A percentile compares a stretch with the other conserved stretches of the same genome.
phyloP scores from a whole-genome alignment of 2,329 filamentous ascomycete species.

The Venturia asperata region DNA sequence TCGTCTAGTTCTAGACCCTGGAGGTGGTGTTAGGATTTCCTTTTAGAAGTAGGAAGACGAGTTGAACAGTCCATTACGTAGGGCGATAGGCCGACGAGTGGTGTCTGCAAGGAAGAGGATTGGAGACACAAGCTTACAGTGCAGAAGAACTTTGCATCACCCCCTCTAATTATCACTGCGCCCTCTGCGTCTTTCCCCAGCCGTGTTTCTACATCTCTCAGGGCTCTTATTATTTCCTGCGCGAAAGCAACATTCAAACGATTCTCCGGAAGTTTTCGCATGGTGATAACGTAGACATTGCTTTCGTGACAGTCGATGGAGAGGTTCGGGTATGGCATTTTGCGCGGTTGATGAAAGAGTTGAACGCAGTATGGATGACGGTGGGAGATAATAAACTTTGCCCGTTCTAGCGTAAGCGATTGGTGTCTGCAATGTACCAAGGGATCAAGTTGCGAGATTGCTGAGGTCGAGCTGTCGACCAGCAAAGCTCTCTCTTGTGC shows the following conservation, averaged over 20 bases:
- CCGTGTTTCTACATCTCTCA: conserved; percentile 41
- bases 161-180: conserved; percentile 47
- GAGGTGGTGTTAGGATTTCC: background rate
- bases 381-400: background rate
- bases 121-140: conserved; percentile 29
- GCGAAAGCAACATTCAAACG: conserved; percentile 44
- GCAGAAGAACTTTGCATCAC: conserved; percentile 46
- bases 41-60: background rate
- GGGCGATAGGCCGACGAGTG: background rate
- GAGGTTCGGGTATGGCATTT: conserved; percentile 35
- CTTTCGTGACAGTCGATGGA: conserved; percentile 40
- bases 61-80: background rate
- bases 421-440: background rate
- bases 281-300: conserved; percentile 45
- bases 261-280: conserved; percentile 50
- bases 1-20: conserved; percentile 42
- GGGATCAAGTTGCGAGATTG: background rate
- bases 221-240: conserved; percentile 47
- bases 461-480: background rate
- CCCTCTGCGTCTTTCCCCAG: conserved; percentile 44
- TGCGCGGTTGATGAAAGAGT: background rate
- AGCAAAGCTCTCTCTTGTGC: background rate
- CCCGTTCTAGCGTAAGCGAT: background rate
- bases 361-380: background rate
- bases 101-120: conserved; percentile 19